phyloP scores from a whole-genome alignment of 139 green algal species.

The Diplosphaera chodatii region DNA sequence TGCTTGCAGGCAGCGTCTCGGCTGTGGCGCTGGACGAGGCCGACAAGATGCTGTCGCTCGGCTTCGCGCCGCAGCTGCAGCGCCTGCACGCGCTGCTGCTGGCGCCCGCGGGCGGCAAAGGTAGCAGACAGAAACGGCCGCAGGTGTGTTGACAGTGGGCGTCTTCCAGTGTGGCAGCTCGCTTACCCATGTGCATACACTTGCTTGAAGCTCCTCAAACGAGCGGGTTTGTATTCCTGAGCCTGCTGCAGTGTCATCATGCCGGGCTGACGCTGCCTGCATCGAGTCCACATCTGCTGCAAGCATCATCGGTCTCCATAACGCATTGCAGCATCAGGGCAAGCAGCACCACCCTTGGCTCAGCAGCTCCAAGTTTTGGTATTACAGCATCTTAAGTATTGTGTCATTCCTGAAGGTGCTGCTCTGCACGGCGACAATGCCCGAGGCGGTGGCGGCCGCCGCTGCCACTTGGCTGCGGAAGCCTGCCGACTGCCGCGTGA shows the following conservation, averaged over 20 bases:
- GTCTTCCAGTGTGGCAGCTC: too few relatives aligned
- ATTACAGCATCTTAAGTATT: too few relatives aligned
- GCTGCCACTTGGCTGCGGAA: conserved; percentile 51
- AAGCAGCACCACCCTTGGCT: too few relatives aligned
- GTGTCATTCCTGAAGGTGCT: conserved; percentile 67
- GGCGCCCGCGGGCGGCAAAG: conserved; percentile 2
- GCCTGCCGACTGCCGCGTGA: conserved; percentile 11
- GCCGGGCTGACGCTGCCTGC: too few relatives aligned
- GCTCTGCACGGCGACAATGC: conserved; percentile 82
- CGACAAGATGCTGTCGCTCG: conserved; percentile 82
- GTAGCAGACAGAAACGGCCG: neutral
- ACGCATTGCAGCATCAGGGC: too few relatives aligned
- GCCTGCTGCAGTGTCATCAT: too few relatives aligned
- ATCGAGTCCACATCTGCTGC: too few relatives aligned
- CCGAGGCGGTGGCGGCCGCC: conserved; percentile 33
- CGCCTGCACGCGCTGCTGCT: conserved; percentile 48
- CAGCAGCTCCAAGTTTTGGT: too few relatives aligned
- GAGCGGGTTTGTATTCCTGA: too few relatives aligned
- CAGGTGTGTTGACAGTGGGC: conserved; percentile 7
- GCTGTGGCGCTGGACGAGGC: conserved; percentile 80
- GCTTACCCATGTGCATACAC: too few relatives aligned
- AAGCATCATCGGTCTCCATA: too few relatives aligned
- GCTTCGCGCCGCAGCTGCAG: conserved; percentile 70
- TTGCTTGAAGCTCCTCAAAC: too few relatives aligned
- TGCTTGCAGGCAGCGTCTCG: conserved; percentile 5